Evolutionary conservation across 148 eudicot species (phyloP).

Genomic region (Rhododendron williamsianum): DNA sequence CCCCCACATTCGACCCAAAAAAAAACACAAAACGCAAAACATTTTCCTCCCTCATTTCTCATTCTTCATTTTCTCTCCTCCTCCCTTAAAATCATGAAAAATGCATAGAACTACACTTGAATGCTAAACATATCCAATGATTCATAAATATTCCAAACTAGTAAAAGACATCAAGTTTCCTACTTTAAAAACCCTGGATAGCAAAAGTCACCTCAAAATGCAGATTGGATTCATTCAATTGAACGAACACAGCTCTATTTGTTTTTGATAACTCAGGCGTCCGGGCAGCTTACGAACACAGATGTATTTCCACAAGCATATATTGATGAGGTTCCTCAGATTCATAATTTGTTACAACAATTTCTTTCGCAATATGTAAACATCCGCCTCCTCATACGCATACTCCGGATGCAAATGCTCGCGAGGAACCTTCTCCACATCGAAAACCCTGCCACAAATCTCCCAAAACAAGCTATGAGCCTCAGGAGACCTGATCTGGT

Average conservation of each 20-base stretch:
- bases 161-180: neutral
- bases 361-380: conserved; percentile 61
- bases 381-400: conserved; percentile 69
- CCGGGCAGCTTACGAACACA: no score
- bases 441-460: conserved; percentile 40
- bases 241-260: no score
- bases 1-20: no score
- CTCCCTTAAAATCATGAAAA: no score
- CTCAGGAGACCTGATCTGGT: conserved; percentile 80
- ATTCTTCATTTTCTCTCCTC: no score
- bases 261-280: no score
- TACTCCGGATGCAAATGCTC: conserved; percentile 88
- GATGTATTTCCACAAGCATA: neutral
- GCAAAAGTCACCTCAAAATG: neutral
- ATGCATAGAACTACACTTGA: no score
- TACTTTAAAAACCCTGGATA: neutral
- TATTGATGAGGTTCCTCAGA: neutral
- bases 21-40: no score
- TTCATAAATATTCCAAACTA: no score
- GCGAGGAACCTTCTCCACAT: conserved; percentile 54
- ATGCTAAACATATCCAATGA: no score
- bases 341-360: neutral
- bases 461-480: conserved; percentile 80
- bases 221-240: neutral
- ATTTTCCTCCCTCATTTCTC: no score